A percentile compares a stretch with the other conserved stretches of the same genome.
These are phyloP conservation scores for Fusarium floridanum DNA, from an alignment of 2,329 filamentous ascomycete genomes.

Conservation along the genomic window DNA sequence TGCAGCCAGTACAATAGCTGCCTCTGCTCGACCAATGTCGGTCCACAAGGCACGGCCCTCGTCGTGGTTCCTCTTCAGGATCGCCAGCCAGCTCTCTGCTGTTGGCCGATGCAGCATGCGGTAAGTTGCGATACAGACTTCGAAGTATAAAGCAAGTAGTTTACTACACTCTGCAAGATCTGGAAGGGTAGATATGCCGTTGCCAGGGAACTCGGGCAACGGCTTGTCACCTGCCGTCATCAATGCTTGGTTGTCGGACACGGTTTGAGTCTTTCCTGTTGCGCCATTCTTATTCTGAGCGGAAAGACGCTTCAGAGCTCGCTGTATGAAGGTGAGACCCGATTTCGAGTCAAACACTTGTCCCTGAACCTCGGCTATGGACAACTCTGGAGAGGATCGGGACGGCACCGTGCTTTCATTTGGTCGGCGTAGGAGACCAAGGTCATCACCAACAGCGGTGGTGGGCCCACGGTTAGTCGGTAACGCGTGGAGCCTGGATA, in stretches of 20 bases:
- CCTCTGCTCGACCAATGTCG: constrained; percentile 57
- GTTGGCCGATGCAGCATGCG: constrained; percentile 68
- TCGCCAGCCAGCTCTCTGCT: constrained; percentile 61
- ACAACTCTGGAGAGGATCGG: constrained; percentile 58
- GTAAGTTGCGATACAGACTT: constrained; percentile 71
- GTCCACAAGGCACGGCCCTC: constrained; percentile 53
- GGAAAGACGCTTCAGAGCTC: constrained; percentile 64
- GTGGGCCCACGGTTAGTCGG: neutral
- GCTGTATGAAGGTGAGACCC: constrained; percentile 65
- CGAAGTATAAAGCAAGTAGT: constrained; percentile 67
- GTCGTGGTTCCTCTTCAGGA: constrained; percentile 55
- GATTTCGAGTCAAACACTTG: constrained; percentile 67
- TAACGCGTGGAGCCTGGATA: neutral
- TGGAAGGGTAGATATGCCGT: constrained; percentile 54
- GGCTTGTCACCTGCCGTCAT: constrained; percentile 65
- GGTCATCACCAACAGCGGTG: neutral
- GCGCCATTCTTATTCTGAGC: constrained; percentile 53
- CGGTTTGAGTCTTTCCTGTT: constrained; percentile 39
- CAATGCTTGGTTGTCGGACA: constrained; percentile 57
- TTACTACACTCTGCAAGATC: constrained; percentile 48
- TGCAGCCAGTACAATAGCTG: constrained; percentile 61
- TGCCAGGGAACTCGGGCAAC: constrained; percentile 51
- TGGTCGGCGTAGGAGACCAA: neutral
- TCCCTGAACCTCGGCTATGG: constrained; percentile 63
- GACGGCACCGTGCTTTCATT: constrained; percentile 42